Percentiles rank a stretch among this genome's conserved stretches.
Evolutionary conservation across 1,139 yeast genomes (phyloP).

Genomic region (Pichiaceae sp.): DNA sequence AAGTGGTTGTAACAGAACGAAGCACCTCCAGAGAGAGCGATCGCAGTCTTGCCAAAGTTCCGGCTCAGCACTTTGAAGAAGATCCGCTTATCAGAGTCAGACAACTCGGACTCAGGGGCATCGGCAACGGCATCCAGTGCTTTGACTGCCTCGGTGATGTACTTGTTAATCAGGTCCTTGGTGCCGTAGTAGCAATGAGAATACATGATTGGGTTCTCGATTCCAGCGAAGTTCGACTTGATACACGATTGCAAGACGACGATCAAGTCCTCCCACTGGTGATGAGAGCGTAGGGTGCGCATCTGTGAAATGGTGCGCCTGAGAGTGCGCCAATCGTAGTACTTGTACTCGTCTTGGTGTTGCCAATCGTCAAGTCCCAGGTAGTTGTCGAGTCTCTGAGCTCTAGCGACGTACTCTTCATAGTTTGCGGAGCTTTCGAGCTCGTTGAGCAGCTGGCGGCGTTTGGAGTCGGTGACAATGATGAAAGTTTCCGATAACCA

Average conservation of each 20-base stretch:
- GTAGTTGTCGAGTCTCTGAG: constrained; percentile 46
- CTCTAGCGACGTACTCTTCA: constrained; percentile 56
- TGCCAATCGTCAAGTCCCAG: constrained; percentile 61
- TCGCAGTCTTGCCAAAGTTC: constrained; percentile 66
- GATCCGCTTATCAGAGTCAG: constrained; percentile 35
- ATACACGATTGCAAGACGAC: constrained; percentile 58
- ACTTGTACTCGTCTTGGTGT: constrained; percentile 50
- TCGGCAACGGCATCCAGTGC: constrained; percentile 39
- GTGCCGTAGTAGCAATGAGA: constrained; percentile 75
- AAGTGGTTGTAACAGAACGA: constrained; percentile 72
- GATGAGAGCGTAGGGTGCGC: constrained; percentile 26
- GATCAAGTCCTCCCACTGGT: constrained; percentile 38
- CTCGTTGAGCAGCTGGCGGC: constrained; percentile 39
- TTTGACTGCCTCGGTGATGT: constrained; percentile 43
- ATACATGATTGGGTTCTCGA: constrained; percentile 63
- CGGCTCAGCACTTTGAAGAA: constrained; percentile 52
- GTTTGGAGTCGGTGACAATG: constrained; percentile 52
- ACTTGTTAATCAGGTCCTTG: constrained; percentile 48
- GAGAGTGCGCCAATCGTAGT: constrained; percentile 61
- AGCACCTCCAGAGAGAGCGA: constrained; percentile 76
- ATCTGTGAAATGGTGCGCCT: constrained; percentile 41
- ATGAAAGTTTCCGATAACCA: constrained; percentile 49
- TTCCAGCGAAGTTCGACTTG: constrained; percentile 70
- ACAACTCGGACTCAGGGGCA: constrained; percentile 26
- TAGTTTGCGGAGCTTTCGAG: constrained; percentile 44